Evolutionary conservation across 805 yeast genomes (phyloP), one percentile per base, ranked within the genome.

Genomic region (Monosporozyma yasuniensis): DNA sequence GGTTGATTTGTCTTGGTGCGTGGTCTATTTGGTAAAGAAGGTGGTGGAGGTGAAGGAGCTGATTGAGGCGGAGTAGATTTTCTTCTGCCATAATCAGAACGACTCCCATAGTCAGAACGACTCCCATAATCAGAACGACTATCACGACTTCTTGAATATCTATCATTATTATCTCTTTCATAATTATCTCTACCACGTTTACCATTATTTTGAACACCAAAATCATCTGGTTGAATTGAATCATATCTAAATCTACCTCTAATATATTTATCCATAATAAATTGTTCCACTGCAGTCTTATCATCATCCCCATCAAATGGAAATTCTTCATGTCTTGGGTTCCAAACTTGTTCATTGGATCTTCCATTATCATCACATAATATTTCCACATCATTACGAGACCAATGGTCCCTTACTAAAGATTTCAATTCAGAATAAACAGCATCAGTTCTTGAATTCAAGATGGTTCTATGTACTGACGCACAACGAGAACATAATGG

Each of bases 401-500:
- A 56, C 96, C 96, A 87, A 3, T 71, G 66, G 56, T 87, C 96
- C 61, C 84, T 71, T 4, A 89, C 80, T 48, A 87, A 69, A 0
- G 90, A 83, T 59, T 84, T 85, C 7, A 86, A 87, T 47, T 72
- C 68, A 4, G 90, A 81, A 11, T 82, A 66, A 39, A 79, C 80
- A 9, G 48, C 58, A 44, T 64, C 67, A 28, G 56, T 60, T 23
- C 65, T 54, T 1, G 72, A 57, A 0, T 88, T 86, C 42, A 86
- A 70, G 14, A 62, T 52, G 50, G 77, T 76, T 52, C 87, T 72
- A 65, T 87, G 96, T 32, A 81, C 74, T 3, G 87, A 79, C 8
- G 95, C 91, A 73, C 96, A 87, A 55, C 93, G 71, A 14, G 93
- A 93, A 70, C 96, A 87, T 16, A 87, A 70, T 52, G 87, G 81